These are phyloP conservation scores for Trichoderma reesei DNA, from an alignment of 495 filamentous ascomycete species.

Conservation along the genomic window DNA sequence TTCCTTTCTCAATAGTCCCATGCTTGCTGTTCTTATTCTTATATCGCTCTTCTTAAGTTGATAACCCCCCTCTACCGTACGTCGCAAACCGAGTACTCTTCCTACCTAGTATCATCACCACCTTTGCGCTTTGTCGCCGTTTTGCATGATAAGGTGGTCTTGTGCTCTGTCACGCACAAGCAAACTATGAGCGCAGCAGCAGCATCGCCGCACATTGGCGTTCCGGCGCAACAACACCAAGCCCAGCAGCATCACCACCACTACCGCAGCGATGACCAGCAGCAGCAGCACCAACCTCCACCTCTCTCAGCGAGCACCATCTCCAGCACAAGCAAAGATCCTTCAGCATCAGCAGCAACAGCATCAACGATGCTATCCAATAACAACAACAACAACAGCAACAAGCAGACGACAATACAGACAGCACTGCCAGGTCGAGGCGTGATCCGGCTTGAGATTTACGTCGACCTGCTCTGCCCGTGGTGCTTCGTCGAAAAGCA, in stretches of 20 bases:
- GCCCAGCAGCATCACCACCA: not conserved
- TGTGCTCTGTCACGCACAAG: too few relatives aligned
- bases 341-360: not conserved
- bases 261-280: not conserved
- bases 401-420: too few relatives aligned
- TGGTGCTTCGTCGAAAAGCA: constrained; percentile 79
- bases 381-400: not conserved
- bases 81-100: too few relatives aligned
- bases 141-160: too few relatives aligned
- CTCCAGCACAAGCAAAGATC: too few relatives aligned
- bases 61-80: too few relatives aligned
- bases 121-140: too few relatives aligned
- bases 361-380: not conserved
- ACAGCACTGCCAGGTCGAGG: too few relatives aligned
- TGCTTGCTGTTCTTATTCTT: too few relatives aligned
- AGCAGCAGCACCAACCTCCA: not conserved
- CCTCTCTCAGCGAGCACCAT: not conserved
- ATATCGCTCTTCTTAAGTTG: too few relatives aligned
- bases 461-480: constrained; percentile 71
- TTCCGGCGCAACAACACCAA: not conserved
- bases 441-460: constrained; percentile 62
- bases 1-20: too few relatives aligned
- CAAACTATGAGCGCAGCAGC: not conserved
- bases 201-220: not conserved
- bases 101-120: too few relatives aligned